Base-by-base conservation (phyloP, 257 asterid species). In the Hygrophila difformis region DNA sequence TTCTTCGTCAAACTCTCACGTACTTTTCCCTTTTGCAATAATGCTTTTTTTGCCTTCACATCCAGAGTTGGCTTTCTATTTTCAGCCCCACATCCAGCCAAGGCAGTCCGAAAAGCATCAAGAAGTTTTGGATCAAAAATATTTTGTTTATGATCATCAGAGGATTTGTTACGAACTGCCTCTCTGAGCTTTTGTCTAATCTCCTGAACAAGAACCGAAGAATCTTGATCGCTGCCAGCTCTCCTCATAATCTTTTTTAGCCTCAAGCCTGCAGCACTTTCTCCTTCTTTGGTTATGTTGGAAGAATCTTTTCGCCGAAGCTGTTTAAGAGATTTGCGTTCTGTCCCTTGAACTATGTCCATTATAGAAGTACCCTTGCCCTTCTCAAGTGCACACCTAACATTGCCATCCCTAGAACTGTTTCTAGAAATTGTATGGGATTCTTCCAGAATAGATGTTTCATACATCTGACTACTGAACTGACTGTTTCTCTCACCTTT, bases 191-290 rank as follows among this genome's bases (percentile, higher is more conserved):
- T 78, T 55, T 74, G 69, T 53, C 96, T 68, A 40, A 91, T 82
- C 55, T 79, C 92, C 63, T 86, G 83, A 66, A 88, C 94, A 35
- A 67, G 67, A 40, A 49, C 56, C 24, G 72, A 56, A 49, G 96
- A 77, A 62, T 89, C 94, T 61, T 67, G 73, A 62, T 64, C 83
- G 55, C 74, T 77, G 42, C 64, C 78, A 49, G 77, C 47, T 70
- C 94, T 73, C 60, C 94, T 75, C 96, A 91, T 70, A 56, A 91
- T 86, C 79, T 91, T 91, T 68, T 91, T 91, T 19, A 91, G 81
- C 80, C 98, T 77, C 66, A 91, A 66, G 38, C 92, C 78, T 31
- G 80, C 66, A 2, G 81, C 65, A 56, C 49, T 70, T 51, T 73
- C 94, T 63, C 64, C 59, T 60, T 79, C 88, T 46, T 52, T 69